Evolutionary conservation across 441 rosid species (phyloP), one percentile per base, ranked within the genome.

Genomic region (Melastoma candidum): DNA sequence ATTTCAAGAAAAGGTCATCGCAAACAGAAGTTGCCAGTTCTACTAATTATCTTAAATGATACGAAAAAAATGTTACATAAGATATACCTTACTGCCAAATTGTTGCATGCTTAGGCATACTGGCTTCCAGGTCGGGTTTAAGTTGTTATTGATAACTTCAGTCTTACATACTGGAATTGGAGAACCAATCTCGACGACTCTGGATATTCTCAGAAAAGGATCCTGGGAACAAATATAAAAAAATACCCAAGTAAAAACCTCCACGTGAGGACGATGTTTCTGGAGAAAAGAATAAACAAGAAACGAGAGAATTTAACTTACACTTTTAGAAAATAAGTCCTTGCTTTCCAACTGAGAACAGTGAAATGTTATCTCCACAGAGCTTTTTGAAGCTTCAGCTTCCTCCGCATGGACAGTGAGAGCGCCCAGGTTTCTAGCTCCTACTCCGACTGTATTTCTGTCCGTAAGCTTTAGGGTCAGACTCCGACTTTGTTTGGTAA

Each of bases 201-300:
- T 80, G 25, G 95, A 89, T 52, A 89, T 82, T 74, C 78, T 77
- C 66, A 89, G 60, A 74, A 85, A 89, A 24, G 97, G 95, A 58
- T 85, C 95, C 97, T 85, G 52, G 4, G 62, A 63, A 12, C 1
- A 36, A 45, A 59, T 59, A 51, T 43, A 36, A n/a, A 46, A 60
- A 26, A 17, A 6, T 49, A 53, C 46, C 58, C 24, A 12, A 48
- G 17, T 12, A 12, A 52, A 8, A 52, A 4, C 10, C n/a, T 0
- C 0, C 14, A 13, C 0, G 13, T 3, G 43, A 52, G 3, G 7
- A 41, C 26, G 26, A 44, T 22, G 14, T 59, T 36, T 10, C 25
- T 53, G 39, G 57, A 46, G 48, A 11, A 12, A 24, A 46, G 45
- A 48, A 67, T 27, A 45, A 11, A 8, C 57, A 10, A 10, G 22